Evolutionary conservation across 2,329 filamentous ascomycete species (phyloP).

Genomic region (Pseudogymnoascus verrucosus): DNA sequence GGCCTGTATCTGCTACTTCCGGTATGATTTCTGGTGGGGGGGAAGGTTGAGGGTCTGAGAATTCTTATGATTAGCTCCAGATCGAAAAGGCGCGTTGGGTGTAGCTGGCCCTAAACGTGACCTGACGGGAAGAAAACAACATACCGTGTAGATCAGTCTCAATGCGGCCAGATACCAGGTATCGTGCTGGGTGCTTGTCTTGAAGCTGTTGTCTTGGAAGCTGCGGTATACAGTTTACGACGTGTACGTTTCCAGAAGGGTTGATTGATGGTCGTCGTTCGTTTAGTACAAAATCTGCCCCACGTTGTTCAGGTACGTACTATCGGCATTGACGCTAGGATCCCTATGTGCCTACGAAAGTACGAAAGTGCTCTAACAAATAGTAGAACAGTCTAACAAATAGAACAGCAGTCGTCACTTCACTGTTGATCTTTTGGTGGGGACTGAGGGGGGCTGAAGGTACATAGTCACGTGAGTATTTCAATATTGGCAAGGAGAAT

Average conservation of each 20-base stretch:
- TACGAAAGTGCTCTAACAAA: background rate
- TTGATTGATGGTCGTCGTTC: conserved; percentile 7
- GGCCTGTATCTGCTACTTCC: conserved; percentile 3
- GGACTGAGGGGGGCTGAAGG: background rate
- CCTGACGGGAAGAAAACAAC: background rate
- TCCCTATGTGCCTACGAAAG: background rate
- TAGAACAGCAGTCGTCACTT: background rate
- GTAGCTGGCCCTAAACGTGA: background rate
- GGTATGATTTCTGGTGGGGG: background rate
- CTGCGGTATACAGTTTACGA: background rate
- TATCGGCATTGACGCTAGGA: background rate
- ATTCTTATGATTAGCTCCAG: conserved; percentile 3
- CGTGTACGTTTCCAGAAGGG: conserved; percentile 6
- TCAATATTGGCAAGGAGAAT: background rate
- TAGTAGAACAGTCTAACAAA: too few relatives aligned
- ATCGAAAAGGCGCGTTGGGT: background rate
- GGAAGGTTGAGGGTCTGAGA: background rate
- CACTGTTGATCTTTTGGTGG: background rate
- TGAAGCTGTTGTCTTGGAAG: background rate
- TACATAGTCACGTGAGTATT: background rate
- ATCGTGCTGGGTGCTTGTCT: background rate
- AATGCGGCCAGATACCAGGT: conserved; percentile 1
- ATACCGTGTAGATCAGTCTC: background rate
- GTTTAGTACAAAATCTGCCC: conserved; percentile 4
- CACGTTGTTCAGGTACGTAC: conserved; percentile 7